These are phyloP conservation scores for Trypanosoma mega DNA, from an alignment of 208 protist species.

Conservation along the genomic window DNA sequence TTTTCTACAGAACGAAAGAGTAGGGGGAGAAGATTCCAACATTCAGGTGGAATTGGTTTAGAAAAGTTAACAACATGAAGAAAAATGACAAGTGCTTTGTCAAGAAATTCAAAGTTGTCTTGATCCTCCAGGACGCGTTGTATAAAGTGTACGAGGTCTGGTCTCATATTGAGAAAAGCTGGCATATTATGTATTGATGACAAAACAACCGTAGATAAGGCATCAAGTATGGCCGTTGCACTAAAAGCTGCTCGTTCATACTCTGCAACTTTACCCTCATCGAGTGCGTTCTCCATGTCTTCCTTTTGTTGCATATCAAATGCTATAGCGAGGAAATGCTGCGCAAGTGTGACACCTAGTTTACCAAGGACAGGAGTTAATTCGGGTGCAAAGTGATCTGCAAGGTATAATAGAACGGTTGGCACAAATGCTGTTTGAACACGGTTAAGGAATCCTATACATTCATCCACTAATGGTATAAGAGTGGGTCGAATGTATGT, in stretches of 20 bases:
- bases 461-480: slow-evolving; percentile 83
- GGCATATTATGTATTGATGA: slow-evolving; percentile 49
- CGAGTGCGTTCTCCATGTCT: slow-evolving; percentile 15
- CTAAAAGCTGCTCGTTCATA: slow-evolving; percentile 73
- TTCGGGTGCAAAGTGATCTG: slow-evolving; percentile 83
- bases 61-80: slow-evolving; percentile 66
- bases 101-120: slow-evolving; percentile 82
- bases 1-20: slow-evolving; percentile 65
- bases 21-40: slow-evolving; percentile 67
- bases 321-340: slow-evolving; percentile 75
- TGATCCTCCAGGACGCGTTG: slow-evolving; percentile 55
- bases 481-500: slow-evolving; percentile 63
- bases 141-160: slow-evolving; percentile 62
- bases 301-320: slow-evolving; percentile 72
- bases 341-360: slow-evolving; percentile 66
- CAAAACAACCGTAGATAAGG: slow-evolving; percentile 72
- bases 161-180: slow-evolving; percentile 47
- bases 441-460: slow-evolving; percentile 70
- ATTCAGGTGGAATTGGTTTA: slow-evolving; percentile 59
- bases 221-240: slow-evolving; percentile 66
- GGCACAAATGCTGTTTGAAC: slow-evolving; percentile 89
- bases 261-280: slow-evolving; percentile 27
- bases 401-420: slow-evolving; percentile 75
- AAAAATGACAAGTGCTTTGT: slow-evolving; percentile 77
- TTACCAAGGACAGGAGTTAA: slow-evolving; percentile 71